A percentile compares a stretch with the other conserved stretches of the same genome.
These are phyloP conservation scores for Hawksworthiomyces lignivorus DNA, from an alignment of 2,329 filamentous ascomycete species.

Conservation along the genomic window DNA sequence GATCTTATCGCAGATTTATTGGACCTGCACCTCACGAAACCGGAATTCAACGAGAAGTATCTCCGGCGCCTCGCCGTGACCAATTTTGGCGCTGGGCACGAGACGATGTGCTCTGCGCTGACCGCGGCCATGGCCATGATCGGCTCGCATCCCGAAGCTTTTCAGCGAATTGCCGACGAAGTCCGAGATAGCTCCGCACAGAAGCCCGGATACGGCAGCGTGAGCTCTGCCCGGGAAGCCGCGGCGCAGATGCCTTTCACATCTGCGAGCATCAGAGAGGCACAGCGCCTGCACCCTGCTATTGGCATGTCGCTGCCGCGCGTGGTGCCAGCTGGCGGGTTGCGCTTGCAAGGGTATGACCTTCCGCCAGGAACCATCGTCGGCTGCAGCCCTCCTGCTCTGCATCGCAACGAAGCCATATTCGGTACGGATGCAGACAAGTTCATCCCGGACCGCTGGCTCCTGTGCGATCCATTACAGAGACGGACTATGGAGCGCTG, in stretches of 20 bases:
- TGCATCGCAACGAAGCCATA: constrained; percentile 42
- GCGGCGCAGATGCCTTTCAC: constrained; percentile 25
- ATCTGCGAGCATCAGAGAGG: constrained; percentile 41
- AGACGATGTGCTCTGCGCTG: constrained; percentile 45
- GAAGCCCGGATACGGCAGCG: background rate
- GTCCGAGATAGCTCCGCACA: constrained; percentile 16
- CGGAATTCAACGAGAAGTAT: constrained; percentile 39
- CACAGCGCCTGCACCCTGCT: constrained; percentile 43
- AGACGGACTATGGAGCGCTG: constrained; percentile 36
- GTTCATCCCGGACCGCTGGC: constrained; percentile 43
- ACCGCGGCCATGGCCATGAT: constrained; percentile 42
- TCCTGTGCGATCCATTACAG: constrained; percentile 22
- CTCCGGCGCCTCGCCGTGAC: constrained; percentile 45
- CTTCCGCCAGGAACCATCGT: constrained; percentile 40
- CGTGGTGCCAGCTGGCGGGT: constrained; percentile 29
- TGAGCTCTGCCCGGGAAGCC: constrained; percentile 19
- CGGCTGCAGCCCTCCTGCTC: constrained; percentile 40
- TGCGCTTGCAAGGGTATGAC: constrained; percentile 30
- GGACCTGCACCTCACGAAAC: constrained; percentile 34
- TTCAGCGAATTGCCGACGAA: constrained; percentile 23
- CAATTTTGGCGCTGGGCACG: constrained; percentile 49
- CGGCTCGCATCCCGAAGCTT: constrained; percentile 28
- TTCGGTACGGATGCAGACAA: constrained; percentile 38
- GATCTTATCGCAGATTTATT: constrained; percentile 42
- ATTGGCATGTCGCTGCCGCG: constrained; percentile 45